Evolutionary conservation across 495 filamentous ascomycete genomes (phyloP), one percentile per base, ranked within the genome.

Genomic region (Hypoxylon crocopeplum): DNA sequence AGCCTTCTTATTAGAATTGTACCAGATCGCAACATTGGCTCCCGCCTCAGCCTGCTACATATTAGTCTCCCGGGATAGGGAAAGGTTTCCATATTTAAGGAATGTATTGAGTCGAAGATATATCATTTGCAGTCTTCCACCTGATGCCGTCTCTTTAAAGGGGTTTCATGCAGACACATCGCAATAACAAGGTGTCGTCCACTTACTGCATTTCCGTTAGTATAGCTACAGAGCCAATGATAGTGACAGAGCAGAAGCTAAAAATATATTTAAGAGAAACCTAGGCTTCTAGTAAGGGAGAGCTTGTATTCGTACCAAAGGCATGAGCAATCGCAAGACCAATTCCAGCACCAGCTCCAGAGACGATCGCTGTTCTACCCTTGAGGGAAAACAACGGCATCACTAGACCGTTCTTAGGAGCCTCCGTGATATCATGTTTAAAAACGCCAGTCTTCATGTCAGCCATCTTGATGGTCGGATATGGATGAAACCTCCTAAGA

Each of bases 21-120:
- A 96, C 87, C 89, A 93, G 24, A 96, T 84, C 2, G 89, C 91
- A 34, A 96, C 88, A 59, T 96, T 91, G 29, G 92, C 91, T 30
- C 92, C 92, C 17, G 89, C 87, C 67, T 96, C 92, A 7, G 91
- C 91, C 60, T 64, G 36, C 12, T 13, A 27, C 8, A 0, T 22
- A 15, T 64, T 39, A 64, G 45, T 12, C 25, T 39, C 25, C 20
- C 36, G 12, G 21, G 3, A 16, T 2, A 22, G 7, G 3, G 21
- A 88, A 72, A n/a, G 41, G 7, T 13, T 1, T n/a, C 7, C 17
- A 3, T 16, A 2, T 7, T 3, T 44, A 0, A 0, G 10, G 11
- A 25, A 10, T 17, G 3, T n/a, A 11, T 42, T 7, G 19, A 24
- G 1, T 25, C 24, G 8, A 5, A 19, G 7, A 5, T 30, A 3